Conservation (phyloP, 2,329 filamentous ascomycete species). For the Penicillium freii region DNA sequence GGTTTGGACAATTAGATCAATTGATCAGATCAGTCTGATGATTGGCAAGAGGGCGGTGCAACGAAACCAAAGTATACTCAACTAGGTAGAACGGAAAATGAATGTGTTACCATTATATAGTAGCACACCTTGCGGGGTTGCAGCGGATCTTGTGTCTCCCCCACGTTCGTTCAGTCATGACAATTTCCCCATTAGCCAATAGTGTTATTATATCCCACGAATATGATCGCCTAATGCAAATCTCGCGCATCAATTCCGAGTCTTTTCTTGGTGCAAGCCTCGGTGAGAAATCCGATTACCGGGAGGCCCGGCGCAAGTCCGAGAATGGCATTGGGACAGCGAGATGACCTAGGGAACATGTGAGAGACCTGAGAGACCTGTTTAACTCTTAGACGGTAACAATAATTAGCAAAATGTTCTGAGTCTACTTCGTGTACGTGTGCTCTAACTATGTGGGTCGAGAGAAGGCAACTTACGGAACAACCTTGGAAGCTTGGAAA, state of each 20-base stretch:
- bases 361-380: neutral
- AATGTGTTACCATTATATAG: slow-evolving; percentile 10
- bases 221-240: neutral
- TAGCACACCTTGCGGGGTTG: slow-evolving; percentile 16
- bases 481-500: neutral
- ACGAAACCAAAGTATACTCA: neutral
- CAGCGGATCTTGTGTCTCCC: slow-evolving; percentile 10
- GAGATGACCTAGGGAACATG: neutral
- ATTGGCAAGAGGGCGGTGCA: neutral
- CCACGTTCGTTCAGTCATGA: slow-evolving; percentile 13
- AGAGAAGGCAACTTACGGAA: neutral
- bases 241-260: slow-evolving; percentile 32
- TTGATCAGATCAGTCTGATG: neutral
- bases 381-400: neutral
- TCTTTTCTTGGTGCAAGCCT: slow-evolving; percentile 6
- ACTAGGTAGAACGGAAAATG: neutral
- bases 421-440: neutral
- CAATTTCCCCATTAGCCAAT: slow-evolving; percentile 9
- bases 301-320: slow-evolving; percentile 33
- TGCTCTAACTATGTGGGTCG: neutral
- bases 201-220: neutral
- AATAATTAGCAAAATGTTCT: neutral
- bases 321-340: slow-evolving; percentile 12
- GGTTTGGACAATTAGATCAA: neutral
- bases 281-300: slow-evolving; percentile 33